A percentile compares a stretch with the other conserved stretches of the same genome.
These are phyloP conservation scores for Effrenium voratum DNA, from an alignment of 73 alveolate genomes.

Conservation along the genomic window DNA sequence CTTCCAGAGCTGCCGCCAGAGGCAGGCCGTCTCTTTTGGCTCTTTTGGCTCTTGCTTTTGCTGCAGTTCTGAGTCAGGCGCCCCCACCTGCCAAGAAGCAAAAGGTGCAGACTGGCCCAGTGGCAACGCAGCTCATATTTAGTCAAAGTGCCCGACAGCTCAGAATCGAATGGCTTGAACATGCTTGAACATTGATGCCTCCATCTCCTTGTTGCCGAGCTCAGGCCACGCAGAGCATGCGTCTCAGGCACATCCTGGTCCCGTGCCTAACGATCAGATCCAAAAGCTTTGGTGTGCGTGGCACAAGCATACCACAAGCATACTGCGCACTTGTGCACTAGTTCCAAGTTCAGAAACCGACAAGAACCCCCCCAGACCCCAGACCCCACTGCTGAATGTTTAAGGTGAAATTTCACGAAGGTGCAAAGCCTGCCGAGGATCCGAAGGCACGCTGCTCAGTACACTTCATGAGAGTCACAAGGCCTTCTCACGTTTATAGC, in stretches of 20 bases:
- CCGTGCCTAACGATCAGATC: conserved; percentile 41
- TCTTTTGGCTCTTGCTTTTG: neutral
- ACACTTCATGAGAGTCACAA: too few species aligned
- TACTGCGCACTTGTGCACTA: neutral
- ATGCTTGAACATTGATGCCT: neutral
- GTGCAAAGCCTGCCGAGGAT: conserved; percentile 63
- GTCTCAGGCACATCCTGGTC: conserved; percentile 86
- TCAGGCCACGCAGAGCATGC: conserved; percentile 87
- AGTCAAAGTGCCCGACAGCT: conserved; percentile 68
- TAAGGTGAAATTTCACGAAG: conserved; percentile 68
- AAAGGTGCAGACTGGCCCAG: conserved; percentile 15
- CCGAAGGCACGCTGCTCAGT: too few species aligned
- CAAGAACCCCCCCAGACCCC: neutral
- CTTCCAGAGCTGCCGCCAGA: conserved; percentile 36
- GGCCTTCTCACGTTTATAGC: too few species aligned
- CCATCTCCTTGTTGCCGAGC: neutral
- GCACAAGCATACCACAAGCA: neutral
- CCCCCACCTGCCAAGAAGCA: conserved; percentile 62
- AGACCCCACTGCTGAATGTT: neutral
- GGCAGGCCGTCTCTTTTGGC: conserved; percentile 1
- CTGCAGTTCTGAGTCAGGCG: neutral
- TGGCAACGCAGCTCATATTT: conserved; percentile 77
- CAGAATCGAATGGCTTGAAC: neutral
- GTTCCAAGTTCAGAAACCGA: neutral
- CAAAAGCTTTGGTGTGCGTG: neutral